Conservation (phyloP, 805 yeast species). For the Wickerhamiella azymoides region DNA sequence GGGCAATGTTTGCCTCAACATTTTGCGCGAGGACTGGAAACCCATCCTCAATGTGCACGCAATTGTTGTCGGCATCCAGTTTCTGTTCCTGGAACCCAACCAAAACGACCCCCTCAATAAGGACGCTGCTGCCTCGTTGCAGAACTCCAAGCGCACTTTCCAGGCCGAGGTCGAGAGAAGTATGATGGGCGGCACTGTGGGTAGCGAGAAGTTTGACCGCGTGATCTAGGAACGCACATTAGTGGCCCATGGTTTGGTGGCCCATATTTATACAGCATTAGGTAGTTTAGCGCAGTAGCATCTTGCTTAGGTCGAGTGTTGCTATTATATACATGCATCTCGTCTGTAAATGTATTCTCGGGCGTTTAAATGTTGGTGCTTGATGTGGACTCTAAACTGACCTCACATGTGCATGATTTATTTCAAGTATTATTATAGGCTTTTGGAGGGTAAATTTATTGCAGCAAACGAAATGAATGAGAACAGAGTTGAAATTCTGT, state of each 20-base stretch:
- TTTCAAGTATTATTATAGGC: too few species aligned
- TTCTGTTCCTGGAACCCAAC: constrained; percentile 78
- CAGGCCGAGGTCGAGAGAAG: constrained; percentile 41
- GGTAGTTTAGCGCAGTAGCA: too few species aligned
- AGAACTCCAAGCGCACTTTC: constrained; percentile 33
- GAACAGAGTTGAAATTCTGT: too few species aligned
- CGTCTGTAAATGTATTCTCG: too few species aligned
- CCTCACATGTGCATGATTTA: too few species aligned
- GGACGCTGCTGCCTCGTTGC: constrained; percentile 58
- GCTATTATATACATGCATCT: too few species aligned
- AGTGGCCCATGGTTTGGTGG: not conserved
- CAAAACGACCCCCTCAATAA: constrained; percentile 87
- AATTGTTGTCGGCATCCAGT: constrained; percentile 71
- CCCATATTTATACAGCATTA: too few species aligned
- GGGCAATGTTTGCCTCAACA: constrained; percentile 86
- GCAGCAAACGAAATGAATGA: too few species aligned
- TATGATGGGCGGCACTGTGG: constrained; percentile 62
- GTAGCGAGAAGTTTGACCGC: constrained; percentile 45
- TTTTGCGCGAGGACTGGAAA: constrained; percentile 89
- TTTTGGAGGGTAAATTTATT: too few species aligned
- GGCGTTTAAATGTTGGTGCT: too few species aligned
- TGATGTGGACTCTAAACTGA: too few species aligned
- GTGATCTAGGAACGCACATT: constrained; percentile 28
- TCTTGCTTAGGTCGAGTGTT: too few species aligned
- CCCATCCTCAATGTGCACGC: constrained; percentile 78